These are phyloP conservation scores for Loxodes magnus DNA, from an alignment of 73 alveolate genomes.

Conservation along the genomic window DNA sequence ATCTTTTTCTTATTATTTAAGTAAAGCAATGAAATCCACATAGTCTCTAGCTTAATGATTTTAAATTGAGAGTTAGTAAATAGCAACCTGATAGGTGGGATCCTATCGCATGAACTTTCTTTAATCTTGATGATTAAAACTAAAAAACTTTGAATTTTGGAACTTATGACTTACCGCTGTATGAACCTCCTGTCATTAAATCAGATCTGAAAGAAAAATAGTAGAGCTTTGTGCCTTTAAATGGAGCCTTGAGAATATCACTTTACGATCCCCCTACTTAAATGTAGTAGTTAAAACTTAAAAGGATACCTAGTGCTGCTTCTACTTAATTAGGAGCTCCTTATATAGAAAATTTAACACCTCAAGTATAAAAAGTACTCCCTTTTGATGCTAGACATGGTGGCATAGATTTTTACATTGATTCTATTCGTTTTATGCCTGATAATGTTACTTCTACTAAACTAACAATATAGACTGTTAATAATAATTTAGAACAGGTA, in stretches of 20 bases:
- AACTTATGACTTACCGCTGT: neutral
- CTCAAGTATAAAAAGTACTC: constrained; percentile 12
- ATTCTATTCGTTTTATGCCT: constrained; percentile 66
- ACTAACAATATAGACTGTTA: constrained; percentile 28
- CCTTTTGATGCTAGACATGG: constrained; percentile 43
- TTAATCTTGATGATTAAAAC: neutral
- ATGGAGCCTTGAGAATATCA: neutral
- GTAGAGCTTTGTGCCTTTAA: neutral
- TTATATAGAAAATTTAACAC: neutral
- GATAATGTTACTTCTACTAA: constrained; percentile 70
- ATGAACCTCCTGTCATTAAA: constrained; percentile 8
- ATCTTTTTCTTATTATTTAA: no score
- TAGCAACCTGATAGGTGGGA: neutral
- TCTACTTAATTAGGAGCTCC: neutral
- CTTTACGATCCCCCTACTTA: constrained; percentile 8
- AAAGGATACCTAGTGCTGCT: neutral
- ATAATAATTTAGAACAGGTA: constrained; percentile 35
- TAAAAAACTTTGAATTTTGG: neutral
- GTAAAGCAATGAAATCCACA: no score
- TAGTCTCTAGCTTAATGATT: no score
- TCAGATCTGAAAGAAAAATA: neutral
- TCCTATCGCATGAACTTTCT: constrained; percentile 9
- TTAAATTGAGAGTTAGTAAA: no score
- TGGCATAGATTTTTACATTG: constrained; percentile 80
- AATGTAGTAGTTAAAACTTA: neutral